phyloP scores from a whole-genome alignment of 495 filamentous ascomycete species.

The Neurospora intermedia region DNA sequence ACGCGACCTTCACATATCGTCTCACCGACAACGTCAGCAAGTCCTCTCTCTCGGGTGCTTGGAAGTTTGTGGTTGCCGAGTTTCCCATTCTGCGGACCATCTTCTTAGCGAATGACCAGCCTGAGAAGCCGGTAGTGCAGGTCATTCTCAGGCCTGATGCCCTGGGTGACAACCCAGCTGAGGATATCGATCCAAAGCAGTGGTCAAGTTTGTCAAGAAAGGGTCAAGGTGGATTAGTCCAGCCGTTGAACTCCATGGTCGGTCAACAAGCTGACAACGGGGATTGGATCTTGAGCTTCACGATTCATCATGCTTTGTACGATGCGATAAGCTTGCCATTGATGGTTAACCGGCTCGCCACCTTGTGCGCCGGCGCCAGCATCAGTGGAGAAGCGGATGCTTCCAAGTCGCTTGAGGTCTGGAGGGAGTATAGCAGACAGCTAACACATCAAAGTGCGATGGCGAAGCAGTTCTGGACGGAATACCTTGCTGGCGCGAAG shows the following conservation, averaged over 20 bases:
- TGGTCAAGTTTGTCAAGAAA: neutral
- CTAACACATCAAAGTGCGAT: conserved; percentile 6
- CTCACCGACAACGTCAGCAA: conserved; percentile 23
- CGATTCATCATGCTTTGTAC: conserved; percentile 68
- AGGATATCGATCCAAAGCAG: neutral
- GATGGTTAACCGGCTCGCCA: conserved; percentile 29
- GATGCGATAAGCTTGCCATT: conserved; percentile 58
- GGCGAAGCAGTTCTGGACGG: conserved; percentile 41
- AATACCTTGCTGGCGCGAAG: conserved; percentile 31
- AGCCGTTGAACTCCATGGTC: conserved; percentile 6
- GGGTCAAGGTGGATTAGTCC: conserved; percentile 1
- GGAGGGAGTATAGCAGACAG: conserved; percentile 14
- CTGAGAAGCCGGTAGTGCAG: conserved; percentile 42
- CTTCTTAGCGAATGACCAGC: conserved; percentile 40
- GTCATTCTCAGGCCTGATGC: conserved; percentile 9
- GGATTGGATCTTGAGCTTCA: conserved; percentile 27
- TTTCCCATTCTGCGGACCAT: conserved; percentile 50
- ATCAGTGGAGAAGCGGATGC: neutral
- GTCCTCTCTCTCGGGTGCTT: conserved; percentile 36
- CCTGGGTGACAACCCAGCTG: neutral
- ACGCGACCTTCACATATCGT: conserved; percentile 50
- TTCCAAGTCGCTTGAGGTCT: neutral
- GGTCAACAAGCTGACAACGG: conserved; percentile 2
- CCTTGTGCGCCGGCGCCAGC: conserved; percentile 8
- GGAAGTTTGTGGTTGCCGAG: conserved; percentile 43